These are phyloP conservation scores for Sphagnum contortum DNA, from an alignment of 225 moss, liverwort and hornwort species.

Conservation along the genomic window DNA sequence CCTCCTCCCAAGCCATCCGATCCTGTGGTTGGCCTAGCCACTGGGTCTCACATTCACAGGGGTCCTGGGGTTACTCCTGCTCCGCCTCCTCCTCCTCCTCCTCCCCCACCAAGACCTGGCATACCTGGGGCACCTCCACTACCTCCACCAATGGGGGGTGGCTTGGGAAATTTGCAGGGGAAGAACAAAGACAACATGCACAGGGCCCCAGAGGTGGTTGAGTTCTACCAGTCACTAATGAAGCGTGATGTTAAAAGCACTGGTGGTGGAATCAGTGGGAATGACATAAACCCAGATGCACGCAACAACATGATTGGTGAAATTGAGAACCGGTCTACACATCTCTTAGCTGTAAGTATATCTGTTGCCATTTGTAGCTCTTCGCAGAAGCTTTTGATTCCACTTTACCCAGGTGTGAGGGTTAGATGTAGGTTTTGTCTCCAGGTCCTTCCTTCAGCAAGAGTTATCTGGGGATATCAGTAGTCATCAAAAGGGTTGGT, in stretches of 20 bases:
- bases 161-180: slow-evolving; percentile 9
- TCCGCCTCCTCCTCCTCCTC: slow-evolving; percentile 60
- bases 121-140: slow-evolving; percentile 24
- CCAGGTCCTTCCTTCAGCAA: too few species aligned
- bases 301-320: slow-evolving; percentile 62
- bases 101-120: slow-evolving; percentile 18
- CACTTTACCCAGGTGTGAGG: too few species aligned
- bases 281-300: slow-evolving; percentile 25
- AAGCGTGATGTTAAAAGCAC: slow-evolving; percentile 45
- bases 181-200: slow-evolving; percentile 44
- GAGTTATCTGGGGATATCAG: too few species aligned
- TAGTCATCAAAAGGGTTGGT: too few species aligned
- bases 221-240: slow-evolving; percentile 63
- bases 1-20: slow-evolving; percentile 40
- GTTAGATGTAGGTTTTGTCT: too few species aligned
- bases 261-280: slow-evolving; percentile 13
- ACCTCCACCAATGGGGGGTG: slow-evolving; percentile 44
- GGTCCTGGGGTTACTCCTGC: slow-evolving; percentile 18
- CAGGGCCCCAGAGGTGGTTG: slow-evolving; percentile 61
- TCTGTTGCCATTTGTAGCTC: too few species aligned
- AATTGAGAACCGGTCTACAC: slow-evolving; percentile 60
- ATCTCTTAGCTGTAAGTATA: slow-evolving; percentile 45
- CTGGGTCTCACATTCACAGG: slow-evolving; percentile 6
- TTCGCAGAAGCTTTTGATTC: too few species aligned
- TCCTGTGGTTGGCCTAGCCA: slow-evolving; percentile 3